phyloP scores from a whole-genome alignment of 495 filamentous ascomycete genomes.

The Penicillium robsamsonii region DNA sequence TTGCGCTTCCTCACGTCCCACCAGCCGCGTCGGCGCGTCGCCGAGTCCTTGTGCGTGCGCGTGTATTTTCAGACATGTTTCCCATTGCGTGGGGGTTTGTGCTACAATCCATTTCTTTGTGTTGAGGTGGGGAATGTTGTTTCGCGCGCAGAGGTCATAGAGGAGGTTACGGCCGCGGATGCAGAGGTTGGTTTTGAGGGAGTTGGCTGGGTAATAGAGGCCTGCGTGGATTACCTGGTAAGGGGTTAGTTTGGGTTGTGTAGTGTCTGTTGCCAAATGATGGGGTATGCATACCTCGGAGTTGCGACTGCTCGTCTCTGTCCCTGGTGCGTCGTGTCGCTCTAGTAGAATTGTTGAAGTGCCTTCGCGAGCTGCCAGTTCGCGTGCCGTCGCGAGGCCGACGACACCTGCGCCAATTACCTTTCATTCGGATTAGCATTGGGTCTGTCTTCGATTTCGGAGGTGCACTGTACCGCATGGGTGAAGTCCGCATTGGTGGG shows the following conservation, averaged over 20 bases:
- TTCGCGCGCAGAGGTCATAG: conserved; percentile 69
- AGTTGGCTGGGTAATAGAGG: conserved; percentile 77
- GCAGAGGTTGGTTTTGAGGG: conserved; percentile 83
- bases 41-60: conserved; percentile 60
- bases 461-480: conserved; percentile 60
- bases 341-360: conserved; percentile 79
- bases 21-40: conserved; percentile 68
- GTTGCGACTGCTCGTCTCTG: conserved; percentile 89
- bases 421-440: conserved; percentile 36
- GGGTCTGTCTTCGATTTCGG: not conserved
- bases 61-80: conserved; percentile 63
- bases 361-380: conserved; percentile 62
- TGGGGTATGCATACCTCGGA: conserved; percentile 60
- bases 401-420: conserved; percentile 90
- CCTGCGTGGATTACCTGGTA: conserved; percentile 88
- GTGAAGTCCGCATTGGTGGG: conserved; percentile 65
- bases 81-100: conserved; percentile 68
- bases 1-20: conserved; percentile 58
- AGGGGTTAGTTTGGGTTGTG: not conserved
- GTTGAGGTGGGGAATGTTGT: conserved; percentile 67
- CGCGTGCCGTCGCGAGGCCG: conserved; percentile 81
- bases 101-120: conserved; percentile 95
- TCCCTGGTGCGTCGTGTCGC: conserved; percentile 72
- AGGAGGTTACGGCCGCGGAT: conserved; percentile 70
- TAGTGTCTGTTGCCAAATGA: not conserved